These are phyloP conservation scores for Penicillium lividum DNA, from an alignment of 495 filamentous ascomycete genomes.

Conservation along the genomic window DNA sequence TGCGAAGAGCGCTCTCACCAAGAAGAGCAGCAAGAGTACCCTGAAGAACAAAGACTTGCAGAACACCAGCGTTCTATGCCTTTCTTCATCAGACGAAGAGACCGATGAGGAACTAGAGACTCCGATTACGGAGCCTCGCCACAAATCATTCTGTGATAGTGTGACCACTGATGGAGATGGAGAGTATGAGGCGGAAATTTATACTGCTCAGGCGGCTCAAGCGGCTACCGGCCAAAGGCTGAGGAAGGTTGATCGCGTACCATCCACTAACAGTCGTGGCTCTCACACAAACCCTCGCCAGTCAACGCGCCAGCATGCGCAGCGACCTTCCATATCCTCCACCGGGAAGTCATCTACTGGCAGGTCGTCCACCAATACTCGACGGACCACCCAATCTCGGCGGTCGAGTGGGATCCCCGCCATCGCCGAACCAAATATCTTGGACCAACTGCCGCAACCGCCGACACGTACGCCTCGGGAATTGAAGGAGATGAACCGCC, in stretches of 20 bases:
- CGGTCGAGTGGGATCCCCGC: conserved; percentile 37
- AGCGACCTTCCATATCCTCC: conserved; percentile 31
- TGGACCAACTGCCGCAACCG: conserved; percentile 28
- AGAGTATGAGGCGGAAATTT: conserved; percentile 44
- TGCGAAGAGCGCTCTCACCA: conserved; percentile 29
- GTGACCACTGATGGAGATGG: conserved; percentile 42
- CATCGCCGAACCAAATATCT: conserved; percentile 37
- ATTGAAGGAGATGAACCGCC: conserved; percentile 39
- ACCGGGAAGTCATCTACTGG: conserved; percentile 28
- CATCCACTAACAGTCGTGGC: conserved; percentile 33
- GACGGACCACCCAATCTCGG: conserved; percentile 29
- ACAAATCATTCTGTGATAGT: conserved; percentile 35
- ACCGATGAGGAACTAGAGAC: conserved; percentile 37
- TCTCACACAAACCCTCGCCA: conserved; percentile 25
- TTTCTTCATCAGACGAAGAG: conserved; percentile 60
- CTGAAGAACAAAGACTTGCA: conserved; percentile 50
- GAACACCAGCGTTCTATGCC: conserved; percentile 54
- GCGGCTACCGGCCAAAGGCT: conserved; percentile 31
- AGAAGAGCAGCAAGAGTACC: conserved; percentile 46
- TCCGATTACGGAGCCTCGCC: conserved; percentile 12
- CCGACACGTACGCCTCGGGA: conserved; percentile 20
- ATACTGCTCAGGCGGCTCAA: conserved; percentile 41
- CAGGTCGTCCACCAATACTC: conserved; percentile 26
- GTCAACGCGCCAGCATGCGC: conserved; percentile 19
- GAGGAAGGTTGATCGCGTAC: conserved; percentile 32